These are phyloP conservation scores for Quercus agrifolia DNA, from an alignment of 306 rosid species.

Conservation along the genomic window DNA sequence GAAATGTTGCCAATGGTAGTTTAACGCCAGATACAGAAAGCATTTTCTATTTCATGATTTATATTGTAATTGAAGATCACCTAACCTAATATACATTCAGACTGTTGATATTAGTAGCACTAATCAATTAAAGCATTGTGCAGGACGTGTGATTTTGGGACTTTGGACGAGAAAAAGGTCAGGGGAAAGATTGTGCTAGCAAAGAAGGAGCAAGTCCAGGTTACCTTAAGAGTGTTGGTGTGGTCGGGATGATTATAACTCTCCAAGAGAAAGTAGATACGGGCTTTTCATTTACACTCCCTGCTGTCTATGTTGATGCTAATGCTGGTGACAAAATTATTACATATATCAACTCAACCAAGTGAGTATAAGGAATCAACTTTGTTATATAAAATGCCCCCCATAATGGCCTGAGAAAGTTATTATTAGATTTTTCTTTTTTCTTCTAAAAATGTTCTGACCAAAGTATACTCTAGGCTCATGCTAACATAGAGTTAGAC, in stretches of 20 bases:
- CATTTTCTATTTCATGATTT: background rate
- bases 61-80: background rate
- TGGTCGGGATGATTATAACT: conserved; percentile 51
- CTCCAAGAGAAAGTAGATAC: conserved; percentile 21
- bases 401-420: no score
- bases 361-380: conserved; percentile 25
- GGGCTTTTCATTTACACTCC: conserved; percentile 35
- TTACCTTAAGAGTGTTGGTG: conserved; percentile 37
- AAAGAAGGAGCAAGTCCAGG: conserved; percentile 33
- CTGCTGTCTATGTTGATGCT: conserved; percentile 34
- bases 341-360: conserved; percentile 65
- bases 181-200: conserved; percentile 64
- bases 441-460: no score
- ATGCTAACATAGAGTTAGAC: no score
- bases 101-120: background rate
- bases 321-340: conserved; percentile 37
- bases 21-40: conserved; percentile 14
- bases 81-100: background rate
- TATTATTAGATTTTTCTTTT: no score
- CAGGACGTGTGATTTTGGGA: conserved; percentile 66
- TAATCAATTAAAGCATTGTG: conserved; percentile 6
- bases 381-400: no score
- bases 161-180: conserved; percentile 46
- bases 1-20: conserved; percentile 35
- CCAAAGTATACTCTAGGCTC: no score